Evolutionary conservation across 257 asterid genomes (phyloP).

Genomic region (Forsythia viridissima): DNA sequence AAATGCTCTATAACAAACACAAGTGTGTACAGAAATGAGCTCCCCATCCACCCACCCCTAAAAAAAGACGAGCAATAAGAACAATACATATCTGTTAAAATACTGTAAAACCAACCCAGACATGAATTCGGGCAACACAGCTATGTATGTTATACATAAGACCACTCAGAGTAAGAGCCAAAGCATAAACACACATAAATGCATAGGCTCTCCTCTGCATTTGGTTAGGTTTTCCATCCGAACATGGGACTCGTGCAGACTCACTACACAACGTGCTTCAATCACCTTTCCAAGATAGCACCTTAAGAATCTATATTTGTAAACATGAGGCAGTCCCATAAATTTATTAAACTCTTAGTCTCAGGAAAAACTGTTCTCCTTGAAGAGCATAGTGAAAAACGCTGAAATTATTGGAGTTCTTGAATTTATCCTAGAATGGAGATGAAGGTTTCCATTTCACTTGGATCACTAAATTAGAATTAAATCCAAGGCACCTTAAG

Average conservation of each 20-base stretch:
- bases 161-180: not conserved
- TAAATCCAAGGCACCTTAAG: not conserved
- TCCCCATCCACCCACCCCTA: too few species aligned
- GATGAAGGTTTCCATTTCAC: not conserved
- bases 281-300: not conserved
- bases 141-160: not conserved
- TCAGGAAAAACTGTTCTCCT: not conserved
- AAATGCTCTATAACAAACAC: too few species aligned
- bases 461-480: slow-evolving; percentile 1
- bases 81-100: not conserved
- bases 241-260: not conserved
- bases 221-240: too few species aligned
- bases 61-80: not conserved
- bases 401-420: not conserved
- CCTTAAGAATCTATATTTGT: slow-evolving; percentile 2
- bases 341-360: not conserved
- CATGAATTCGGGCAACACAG: not conserved
- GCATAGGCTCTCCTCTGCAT: not conserved
- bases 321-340: not conserved
- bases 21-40: too few species aligned
- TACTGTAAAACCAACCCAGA: not conserved
- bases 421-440: not conserved
- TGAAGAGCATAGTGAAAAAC: not conserved
- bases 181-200: not conserved
- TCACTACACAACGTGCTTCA: not conserved